Base-by-base conservation (phyloP, 139 green algal genomes). In the Haematococcus sp. region DNA sequence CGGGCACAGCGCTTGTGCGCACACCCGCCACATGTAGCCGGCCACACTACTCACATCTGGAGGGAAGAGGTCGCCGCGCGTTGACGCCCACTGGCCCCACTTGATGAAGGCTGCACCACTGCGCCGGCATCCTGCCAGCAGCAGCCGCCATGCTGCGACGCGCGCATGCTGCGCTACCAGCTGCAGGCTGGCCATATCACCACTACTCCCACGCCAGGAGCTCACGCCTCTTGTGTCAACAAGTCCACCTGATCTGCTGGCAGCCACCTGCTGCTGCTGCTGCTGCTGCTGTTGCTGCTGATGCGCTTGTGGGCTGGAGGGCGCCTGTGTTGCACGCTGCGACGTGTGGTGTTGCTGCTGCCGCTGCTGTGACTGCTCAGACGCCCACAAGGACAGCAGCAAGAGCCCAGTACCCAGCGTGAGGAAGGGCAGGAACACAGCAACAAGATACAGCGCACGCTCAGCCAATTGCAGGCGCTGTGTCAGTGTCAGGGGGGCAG, bases 81-180 rank as follows among this genome's bases (percentile, higher is more conserved):
- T 94, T 27, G 93, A 86, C 2, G 91, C 88, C 96, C 96, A 99
- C 83, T 99, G 96, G 0, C 92, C 96, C 94, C 90, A 97, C 83
- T 91, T 91, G 64, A 91, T 91, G 58, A 89, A 85, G 0, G 92
- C 92, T 2, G 94, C 87, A 17, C 94, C 88, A 64, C 86, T 68
- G 30, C 72, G 43, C n/a, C 58, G 23, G 76, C 85, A 87, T 25
- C 84, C 81, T 0, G 68, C 43, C 49, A 91, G 83, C 83, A 94
- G 83, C 84, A 93, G 80, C 55, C 32, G 44, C 70, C 80, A 93
- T 0, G 85, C 85, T 0, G 19, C 35, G 11, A 60, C 54, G 5
- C 87, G 81, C 76, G 85, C 67, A 1, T 34, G 54, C 34, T 71
- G 20, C 3, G 71, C 77, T 15, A 61, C 68, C 9, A 46, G 20